A percentile compares a stretch with the other conserved stretches of the same genome.
Evolutionary conservation across 225 moss, liverwort and hornwort species (phyloP).

Genomic region (Polytrichum commune): DNA sequence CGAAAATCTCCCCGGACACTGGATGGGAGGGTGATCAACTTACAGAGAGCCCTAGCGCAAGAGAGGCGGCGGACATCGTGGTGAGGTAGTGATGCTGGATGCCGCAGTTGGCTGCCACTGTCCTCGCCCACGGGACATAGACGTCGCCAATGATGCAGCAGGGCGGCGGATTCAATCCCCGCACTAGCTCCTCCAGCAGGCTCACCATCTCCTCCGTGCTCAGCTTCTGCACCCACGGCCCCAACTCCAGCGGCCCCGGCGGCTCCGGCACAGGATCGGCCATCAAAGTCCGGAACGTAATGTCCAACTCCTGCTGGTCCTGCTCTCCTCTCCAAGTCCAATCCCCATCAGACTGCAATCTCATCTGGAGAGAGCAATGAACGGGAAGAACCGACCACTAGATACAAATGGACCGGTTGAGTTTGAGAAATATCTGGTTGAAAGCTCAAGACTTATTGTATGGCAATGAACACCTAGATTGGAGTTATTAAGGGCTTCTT

Average conservation of each 20-base stretch:
- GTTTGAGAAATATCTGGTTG: too few species aligned
- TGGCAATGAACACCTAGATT: too few species aligned
- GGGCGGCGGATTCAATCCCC: slow-evolving; percentile 19
- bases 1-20: too few species aligned
- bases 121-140: slow-evolving; percentile 2
- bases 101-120: background rate
- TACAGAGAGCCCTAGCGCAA: slow-evolving; percentile 36
- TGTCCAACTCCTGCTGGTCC: background rate
- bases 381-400: too few species aligned
- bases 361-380: too few species aligned
- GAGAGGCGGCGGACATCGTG: slow-evolving; percentile 31
- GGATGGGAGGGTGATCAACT: too few species aligned
- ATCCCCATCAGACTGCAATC: too few species aligned
- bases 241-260: background rate
- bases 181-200: background rate
- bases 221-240: slow-evolving; percentile 23
- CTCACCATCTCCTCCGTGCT: slow-evolving; percentile 16
- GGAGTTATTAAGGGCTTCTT: too few species aligned
- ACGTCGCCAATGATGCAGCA: slow-evolving; percentile 29
- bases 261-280: slow-evolving; percentile 31
- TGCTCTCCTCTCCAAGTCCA: too few species aligned
- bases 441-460: too few species aligned
- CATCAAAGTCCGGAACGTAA: slow-evolving; percentile 9
- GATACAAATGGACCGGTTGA: too few species aligned
- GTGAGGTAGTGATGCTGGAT: slow-evolving; percentile 20